Percentiles rank a stretch among this genome's conserved stretches.
These are phyloP conservation scores for Macaranga tanarius DNA, from an alignment of 441 rosid genomes.

Conservation along the genomic window DNA sequence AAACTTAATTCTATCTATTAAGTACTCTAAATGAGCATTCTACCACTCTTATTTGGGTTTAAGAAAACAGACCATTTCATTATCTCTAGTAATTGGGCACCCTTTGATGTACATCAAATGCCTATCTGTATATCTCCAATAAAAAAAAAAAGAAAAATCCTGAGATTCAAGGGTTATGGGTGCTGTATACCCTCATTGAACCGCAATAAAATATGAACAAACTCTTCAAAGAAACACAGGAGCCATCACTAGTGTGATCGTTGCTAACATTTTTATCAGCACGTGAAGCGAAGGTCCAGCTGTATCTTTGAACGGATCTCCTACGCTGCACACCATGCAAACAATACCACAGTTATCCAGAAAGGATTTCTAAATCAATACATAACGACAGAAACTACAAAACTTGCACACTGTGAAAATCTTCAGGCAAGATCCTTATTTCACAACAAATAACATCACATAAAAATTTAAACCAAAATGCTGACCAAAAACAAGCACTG, in stretches of 20 bases:
- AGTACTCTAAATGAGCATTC: neutral
- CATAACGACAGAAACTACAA: neutral
- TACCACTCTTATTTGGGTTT: conserved; percentile 19
- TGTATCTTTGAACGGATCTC: conserved; percentile 98
- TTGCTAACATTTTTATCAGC: conserved; percentile 95
- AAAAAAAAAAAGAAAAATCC: conserved; percentile 7
- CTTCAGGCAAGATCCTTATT: neutral
- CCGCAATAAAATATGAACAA: conserved; percentile 25
- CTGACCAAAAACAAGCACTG: neutral
- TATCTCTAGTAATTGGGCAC: conserved; percentile 22
- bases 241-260: conserved; percentile 84
- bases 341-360: neutral
- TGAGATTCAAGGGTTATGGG: conserved; percentile 17
- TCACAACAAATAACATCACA: neutral
- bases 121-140: conserved; percentile 27
- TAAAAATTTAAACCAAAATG: neutral
- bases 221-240: conserved; percentile 55
- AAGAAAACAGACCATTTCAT: neutral
- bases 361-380: neutral
- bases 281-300: conserved; percentile 98
- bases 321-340: conserved; percentile 63
- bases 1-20: neutral
- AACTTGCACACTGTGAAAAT: neutral
- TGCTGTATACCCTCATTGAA: conserved; percentile 15
- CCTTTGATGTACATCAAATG: conserved; percentile 31